Percentiles rank a stretch among this genome's conserved stretches.
These are phyloP conservation scores for Cordyceps pruinosa DNA, from an alignment of 2,329 filamentous ascomycete species.

Conservation along the genomic window DNA sequence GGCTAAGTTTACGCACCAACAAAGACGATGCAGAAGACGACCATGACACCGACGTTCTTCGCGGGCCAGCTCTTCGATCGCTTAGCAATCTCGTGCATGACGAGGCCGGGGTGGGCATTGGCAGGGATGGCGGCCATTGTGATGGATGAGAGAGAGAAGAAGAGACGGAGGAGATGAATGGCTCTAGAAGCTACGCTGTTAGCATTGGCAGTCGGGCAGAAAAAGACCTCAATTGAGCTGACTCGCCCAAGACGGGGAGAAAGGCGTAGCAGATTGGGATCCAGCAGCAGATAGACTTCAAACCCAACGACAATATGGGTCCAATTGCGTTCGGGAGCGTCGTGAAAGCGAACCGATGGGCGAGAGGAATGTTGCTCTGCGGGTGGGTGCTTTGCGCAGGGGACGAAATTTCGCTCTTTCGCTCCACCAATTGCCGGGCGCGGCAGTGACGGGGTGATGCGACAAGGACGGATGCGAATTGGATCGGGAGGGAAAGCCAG, in stretches of 20 bases:
- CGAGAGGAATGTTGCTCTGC: background rate
- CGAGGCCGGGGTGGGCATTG: slow-evolving; percentile 31
- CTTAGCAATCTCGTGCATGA: slow-evolving; percentile 33
- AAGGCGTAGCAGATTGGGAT: background rate
- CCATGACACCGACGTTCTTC: slow-evolving; percentile 33
- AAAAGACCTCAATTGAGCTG: slow-evolving; percentile 1
- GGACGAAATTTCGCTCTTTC: slow-evolving; percentile 5
- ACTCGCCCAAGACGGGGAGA: background rate
- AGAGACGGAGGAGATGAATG: background rate
- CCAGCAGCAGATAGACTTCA: background rate
- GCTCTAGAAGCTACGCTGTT: background rate
- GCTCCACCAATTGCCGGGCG: background rate
- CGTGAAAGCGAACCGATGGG: background rate
- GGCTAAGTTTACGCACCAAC: slow-evolving; percentile 25
- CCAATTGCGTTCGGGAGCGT: background rate
- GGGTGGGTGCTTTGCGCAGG: background rate
- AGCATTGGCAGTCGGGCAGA: background rate
- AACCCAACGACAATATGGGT: background rate
- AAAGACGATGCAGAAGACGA: slow-evolving; percentile 38
- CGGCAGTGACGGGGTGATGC: background rate
- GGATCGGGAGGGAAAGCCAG: background rate
- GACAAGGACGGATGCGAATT: background rate
- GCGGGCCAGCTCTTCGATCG: slow-evolving; percentile 33
- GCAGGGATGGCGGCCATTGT: slow-evolving; percentile 37
- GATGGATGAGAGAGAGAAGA: slow-evolving; percentile 18